Base-by-base conservation (phyloP, 495 filamentous ascomycete species). In the Tuber umbilicatum region DNA sequence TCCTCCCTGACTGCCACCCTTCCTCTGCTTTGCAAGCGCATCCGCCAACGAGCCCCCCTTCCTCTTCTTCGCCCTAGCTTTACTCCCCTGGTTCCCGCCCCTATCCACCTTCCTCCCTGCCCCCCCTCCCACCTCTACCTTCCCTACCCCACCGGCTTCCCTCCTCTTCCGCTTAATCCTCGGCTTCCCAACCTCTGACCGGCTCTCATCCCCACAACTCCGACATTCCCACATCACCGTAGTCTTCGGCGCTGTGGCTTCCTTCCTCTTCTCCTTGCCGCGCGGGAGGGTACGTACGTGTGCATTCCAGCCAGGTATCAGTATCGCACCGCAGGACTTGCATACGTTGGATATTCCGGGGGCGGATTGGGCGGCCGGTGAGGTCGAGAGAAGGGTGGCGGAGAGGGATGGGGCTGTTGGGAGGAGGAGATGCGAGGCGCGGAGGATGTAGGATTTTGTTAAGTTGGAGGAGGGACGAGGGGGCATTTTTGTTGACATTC, bases 211-310 rank as follows among this genome's bases (percentile, higher is more conserved):
- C 70, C 71, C 79, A 73, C 77, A 70, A 68, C 23, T 73, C 78
- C 2, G 75, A 76, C 42, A 75, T 78, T 55, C 50, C 71, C 79
- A 76, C 47, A 75, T 23, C 14, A 31, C 81, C 47, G 17, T 5
- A 5, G 70, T 31, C 69, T 81, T 76, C 73, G 68, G 69, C 17
- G n/a, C 73, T 5, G 64, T 73, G 31, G 71, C 60, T 14, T 68
- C 41, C n/a, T 94, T 92, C 83, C 91, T 91, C 0, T 92, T 91
- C 1, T 89, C 93, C 84, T 90, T 93, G 80, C 81, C 75, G 37
- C 75, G 81, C 70, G 81, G 80, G 42, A 64, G 31, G 23, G 41
- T 73, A 37, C 70, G 74, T 67, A 79, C 75, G 60, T 78, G 75
- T 45, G 55, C 72, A 23, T 78, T 80, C 23, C 40, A 37, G n/a